Conservation (phyloP, 495 filamentous ascomycete species). For the Podospora pseudoanserina region DNA sequence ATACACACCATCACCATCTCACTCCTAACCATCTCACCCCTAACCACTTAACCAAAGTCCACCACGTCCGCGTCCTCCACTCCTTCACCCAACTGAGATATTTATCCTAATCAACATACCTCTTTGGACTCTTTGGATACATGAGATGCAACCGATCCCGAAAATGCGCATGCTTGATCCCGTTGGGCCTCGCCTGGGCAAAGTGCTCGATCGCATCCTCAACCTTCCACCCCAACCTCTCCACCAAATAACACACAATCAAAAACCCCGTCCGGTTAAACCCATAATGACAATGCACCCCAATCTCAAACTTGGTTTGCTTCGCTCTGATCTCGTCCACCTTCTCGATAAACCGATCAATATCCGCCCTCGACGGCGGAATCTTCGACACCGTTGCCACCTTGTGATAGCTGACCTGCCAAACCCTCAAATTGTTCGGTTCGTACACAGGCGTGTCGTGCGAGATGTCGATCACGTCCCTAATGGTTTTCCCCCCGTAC, state of each 20-base stretch:
- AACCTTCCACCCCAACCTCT: conserved; percentile 66
- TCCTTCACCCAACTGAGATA: no score
- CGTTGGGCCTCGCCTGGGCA: conserved; percentile 65
- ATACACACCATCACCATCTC: not conserved
- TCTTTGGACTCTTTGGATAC: conserved; percentile 47
- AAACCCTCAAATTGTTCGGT: conserved; percentile 65
- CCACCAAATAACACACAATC: conserved; percentile 86
- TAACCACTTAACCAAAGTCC: not conserved
- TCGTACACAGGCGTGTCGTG: conserved; percentile 84
- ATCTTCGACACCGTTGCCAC: conserved; percentile 91
- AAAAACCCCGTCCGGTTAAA: conserved; percentile 92
- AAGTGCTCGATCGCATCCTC: conserved; percentile 81
- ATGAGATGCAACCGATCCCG: conserved; percentile 79
- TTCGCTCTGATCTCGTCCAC: conserved; percentile 65
- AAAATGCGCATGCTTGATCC: conserved; percentile 88
- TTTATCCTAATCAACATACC: conserved; percentile 17
- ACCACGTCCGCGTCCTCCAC: no score
- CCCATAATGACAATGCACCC: conserved; percentile 93
- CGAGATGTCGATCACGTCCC: conserved; percentile 81
- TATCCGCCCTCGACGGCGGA: conserved; percentile 73
- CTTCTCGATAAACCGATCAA: conserved; percentile 69
- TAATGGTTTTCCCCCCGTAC: conserved; percentile 56
- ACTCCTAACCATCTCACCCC: no score
- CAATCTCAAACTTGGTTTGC: conserved; percentile 50
- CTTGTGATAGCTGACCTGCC: conserved; percentile 77